Conservation (phyloP, 2,329 filamentous ascomycete genomes). For the Botrytis squamosa region DNA sequence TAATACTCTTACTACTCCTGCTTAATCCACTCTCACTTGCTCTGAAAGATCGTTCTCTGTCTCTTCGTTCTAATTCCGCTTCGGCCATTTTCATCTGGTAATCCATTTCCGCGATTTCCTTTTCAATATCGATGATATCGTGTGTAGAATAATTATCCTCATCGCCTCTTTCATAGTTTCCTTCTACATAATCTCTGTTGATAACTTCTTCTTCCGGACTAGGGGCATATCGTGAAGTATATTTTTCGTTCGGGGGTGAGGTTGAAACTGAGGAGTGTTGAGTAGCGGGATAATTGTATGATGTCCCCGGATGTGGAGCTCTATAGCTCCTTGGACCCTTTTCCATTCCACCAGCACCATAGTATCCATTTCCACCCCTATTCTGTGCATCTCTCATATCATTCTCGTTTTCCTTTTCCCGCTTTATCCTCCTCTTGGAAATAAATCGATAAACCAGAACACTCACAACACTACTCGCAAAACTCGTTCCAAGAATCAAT, state of each 20-base stretch:
- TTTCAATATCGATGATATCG: constrained; percentile 10
- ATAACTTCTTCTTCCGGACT: neutral
- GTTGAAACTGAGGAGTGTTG: neutral
- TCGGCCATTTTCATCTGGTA: neutral
- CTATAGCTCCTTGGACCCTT: neutral
- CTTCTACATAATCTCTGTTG: neutral
- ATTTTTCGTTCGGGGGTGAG: neutral
- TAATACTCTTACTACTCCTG: constrained; percentile 17
- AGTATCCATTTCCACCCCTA: neutral
- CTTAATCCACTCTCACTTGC: constrained; percentile 10
- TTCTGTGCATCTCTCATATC: neutral
- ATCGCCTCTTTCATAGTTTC: neutral
- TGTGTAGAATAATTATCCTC: neutral
- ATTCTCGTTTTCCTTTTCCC: neutral
- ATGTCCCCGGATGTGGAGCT: neutral
- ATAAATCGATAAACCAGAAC: constrained; percentile 9
- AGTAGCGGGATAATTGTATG: neutral
- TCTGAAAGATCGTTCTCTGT: neutral
- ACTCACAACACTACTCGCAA: neutral
- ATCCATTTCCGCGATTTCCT: constrained; percentile 14
- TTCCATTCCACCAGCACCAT: neutral
- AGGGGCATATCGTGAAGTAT: neutral
- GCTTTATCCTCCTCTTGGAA: neutral
- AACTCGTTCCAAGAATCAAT: neutral
- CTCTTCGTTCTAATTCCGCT: neutral